Base-by-base conservation (phyloP, 345 rosid genomes). In the Lepidium sativum region DNA sequence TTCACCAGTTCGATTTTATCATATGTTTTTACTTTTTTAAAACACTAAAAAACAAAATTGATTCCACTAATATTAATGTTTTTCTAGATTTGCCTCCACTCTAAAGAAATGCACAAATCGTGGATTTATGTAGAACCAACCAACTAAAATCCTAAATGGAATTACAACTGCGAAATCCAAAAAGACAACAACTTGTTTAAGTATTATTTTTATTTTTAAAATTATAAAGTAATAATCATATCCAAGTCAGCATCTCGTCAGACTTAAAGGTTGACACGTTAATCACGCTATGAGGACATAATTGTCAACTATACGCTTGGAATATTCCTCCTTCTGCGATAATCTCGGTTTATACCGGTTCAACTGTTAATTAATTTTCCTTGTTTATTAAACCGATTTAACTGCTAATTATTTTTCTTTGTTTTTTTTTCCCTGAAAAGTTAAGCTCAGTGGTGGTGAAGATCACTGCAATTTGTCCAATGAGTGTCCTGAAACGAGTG, bases 401-500 rank as follows among this genome's bases (percentile, higher is more conserved):
- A 27, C 7, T 1, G 7, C 1, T 27, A 27, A 27, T 6, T 27
- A 6, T 27, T 6, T 27, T 25, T 5, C 31, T 6, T 27, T 5
- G 31, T 27, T 20, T 71, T 71, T 15, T 9, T 11, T 42, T 50
- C 31, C 31, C 1, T 32, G 6, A 37, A 41, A 82, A 92, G 98
- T 84, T 83, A 65, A 87, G 97, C 76, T 84, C 65, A 48, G 86
- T 85, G 60, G 75, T 80, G 9, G 78, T 74, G 12, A 92, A 92
- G 70, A 71, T 92, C 25, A 79, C 96, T 2, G 98, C 98, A 23
- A 82, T 89, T 21, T 84, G 83, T 78, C 91, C 91, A 16, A 77
- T 83, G 56, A 56, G 59, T 8, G 25, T 89, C 57, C 70, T 92
- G 3, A 75, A 75, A 69, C 74, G 88, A 51, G 80, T 86, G 1